Evolutionary conservation across 2,329 filamentous ascomycete genomes (phyloP).

Genomic region (Trichoderma sp.): DNA sequence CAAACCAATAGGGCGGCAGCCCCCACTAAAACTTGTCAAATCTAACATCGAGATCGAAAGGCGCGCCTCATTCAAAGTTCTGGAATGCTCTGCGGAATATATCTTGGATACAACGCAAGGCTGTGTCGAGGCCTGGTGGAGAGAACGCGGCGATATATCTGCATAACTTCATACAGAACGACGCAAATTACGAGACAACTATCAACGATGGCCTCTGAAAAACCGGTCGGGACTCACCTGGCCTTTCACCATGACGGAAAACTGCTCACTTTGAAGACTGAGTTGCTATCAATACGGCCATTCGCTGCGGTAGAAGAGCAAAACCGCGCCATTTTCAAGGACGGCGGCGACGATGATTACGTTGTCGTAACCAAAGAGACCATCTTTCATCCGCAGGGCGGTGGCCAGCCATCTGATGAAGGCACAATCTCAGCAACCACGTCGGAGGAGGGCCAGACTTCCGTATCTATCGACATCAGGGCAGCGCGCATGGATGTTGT

Average conservation of each 20-base stretch:
- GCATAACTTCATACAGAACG: neutral
- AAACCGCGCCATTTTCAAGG: conserved; percentile 60
- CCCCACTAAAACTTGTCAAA: conserved; percentile 11
- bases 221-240: conserved; percentile 39
- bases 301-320: conserved; percentile 52
- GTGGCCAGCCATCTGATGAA: conserved; percentile 70
- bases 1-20: conserved; percentile 3
- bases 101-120: neutral
- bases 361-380: conserved; percentile 64
- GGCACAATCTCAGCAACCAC: conserved; percentile 56
- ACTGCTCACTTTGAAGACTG: conserved; percentile 45
- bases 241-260: conserved; percentile 48
- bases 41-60: neutral
- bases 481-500: conserved; percentile 58
- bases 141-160: neutral
- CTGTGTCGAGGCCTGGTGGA: neutral
- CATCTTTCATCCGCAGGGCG: conserved; percentile 76
- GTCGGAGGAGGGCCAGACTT: neutral
- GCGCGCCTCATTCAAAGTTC: neutral
- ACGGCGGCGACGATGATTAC: conserved; percentile 50
- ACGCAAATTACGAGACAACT: neutral
- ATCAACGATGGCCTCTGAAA: neutral
- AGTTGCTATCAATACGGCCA: conserved; percentile 49
- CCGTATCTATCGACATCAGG: conserved; percentile 47
- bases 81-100: neutral